phyloP scores from a whole-genome alignment of 768 basidiomycete genomes.

The Nidularia pulvinata region DNA sequence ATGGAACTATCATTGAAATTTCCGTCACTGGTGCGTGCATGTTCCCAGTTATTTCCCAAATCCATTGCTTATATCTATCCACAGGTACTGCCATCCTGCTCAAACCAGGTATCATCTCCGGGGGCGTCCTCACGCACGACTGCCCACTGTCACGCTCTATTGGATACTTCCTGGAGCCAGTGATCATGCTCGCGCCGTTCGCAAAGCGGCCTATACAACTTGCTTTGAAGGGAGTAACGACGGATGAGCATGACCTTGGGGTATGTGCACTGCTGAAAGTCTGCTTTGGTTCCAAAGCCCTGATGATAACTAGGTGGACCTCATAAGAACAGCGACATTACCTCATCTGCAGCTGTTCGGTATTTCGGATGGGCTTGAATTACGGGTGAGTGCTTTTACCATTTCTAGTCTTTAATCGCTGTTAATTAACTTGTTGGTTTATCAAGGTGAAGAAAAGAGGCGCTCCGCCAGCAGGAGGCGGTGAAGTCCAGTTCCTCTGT shows the following conservation, averaged over 20 bases:
- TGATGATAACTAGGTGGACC: slow-evolving; percentile 64
- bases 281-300: neutral
- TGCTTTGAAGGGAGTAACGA: slow-evolving; percentile 88
- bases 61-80: slow-evolving; percentile 2
- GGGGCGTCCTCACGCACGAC: slow-evolving; percentile 81
- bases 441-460: slow-evolving; percentile 94
- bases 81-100: slow-evolving; percentile 89
- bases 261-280: slow-evolving; percentile 34
- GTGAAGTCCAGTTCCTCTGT: slow-evolving; percentile 92
- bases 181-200: slow-evolving; percentile 91
- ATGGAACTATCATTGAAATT: slow-evolving; percentile 95
- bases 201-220: slow-evolving; percentile 84
- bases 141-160: slow-evolving; percentile 88
- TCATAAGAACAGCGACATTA: slow-evolving; percentile 87
- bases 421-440: neutral
- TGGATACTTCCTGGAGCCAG: slow-evolving; percentile 92
- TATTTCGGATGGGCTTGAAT: slow-evolving; percentile 86
- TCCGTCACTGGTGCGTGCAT: slow-evolving; percentile 82
- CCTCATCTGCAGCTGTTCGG: slow-evolving; percentile 92
- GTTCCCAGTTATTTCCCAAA: neutral
- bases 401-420: neutral
- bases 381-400: slow-evolving; percentile 53
- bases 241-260: slow-evolving; percentile 90
- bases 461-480: slow-evolving; percentile 87
- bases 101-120: slow-evolving; percentile 90